Evolutionary conservation across 257 asterid species (phyloP).

Genomic region (Scutellaria minor): DNA sequence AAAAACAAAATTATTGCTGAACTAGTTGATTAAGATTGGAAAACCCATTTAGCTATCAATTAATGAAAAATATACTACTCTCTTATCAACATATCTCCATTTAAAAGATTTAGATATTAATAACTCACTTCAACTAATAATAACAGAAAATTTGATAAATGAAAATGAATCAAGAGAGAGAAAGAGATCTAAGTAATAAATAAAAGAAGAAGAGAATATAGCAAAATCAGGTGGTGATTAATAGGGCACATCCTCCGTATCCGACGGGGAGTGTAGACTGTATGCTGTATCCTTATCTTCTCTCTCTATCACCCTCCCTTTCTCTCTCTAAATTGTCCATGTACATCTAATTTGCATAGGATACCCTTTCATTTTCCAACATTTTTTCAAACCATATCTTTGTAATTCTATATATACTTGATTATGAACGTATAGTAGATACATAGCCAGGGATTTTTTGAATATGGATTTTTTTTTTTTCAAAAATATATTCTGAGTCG

Average conservation of each 20-base stretch:
- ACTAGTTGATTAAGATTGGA: too few species aligned
- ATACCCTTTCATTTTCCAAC: constrained; percentile 27
- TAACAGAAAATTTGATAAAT: too few species aligned
- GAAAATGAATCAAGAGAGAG: too few species aligned
- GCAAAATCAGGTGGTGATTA: neutral
- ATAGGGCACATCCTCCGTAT: constrained; percentile 29
- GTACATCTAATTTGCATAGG: constrained; percentile 40
- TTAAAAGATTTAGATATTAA: too few species aligned
- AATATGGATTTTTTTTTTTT: too few species aligned
- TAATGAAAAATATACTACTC: too few species aligned
- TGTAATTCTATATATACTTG: neutral
- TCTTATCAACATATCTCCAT: too few species aligned
- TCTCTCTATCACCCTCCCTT: constrained; percentile 26
- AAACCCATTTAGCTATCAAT: too few species aligned
- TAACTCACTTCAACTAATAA: too few species aligned
- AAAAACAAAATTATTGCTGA: too few species aligned
- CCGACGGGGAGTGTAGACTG: constrained; percentile 36
- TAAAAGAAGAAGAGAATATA: neutral
- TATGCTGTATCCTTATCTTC: constrained; percentile 27
- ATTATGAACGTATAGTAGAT: neutral
- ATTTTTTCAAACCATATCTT: constrained; percentile 15
- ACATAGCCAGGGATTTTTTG: neutral
- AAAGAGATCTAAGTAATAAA: too few species aligned
- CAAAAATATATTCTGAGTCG: neutral
- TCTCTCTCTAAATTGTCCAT: constrained; percentile 30